A percentile compares a stretch with the other conserved stretches of the same genome.
These are phyloP conservation scores for Porphyridium purpureum DNA, from an alignment of 23 red algal species.

Conservation along the genomic window DNA sequence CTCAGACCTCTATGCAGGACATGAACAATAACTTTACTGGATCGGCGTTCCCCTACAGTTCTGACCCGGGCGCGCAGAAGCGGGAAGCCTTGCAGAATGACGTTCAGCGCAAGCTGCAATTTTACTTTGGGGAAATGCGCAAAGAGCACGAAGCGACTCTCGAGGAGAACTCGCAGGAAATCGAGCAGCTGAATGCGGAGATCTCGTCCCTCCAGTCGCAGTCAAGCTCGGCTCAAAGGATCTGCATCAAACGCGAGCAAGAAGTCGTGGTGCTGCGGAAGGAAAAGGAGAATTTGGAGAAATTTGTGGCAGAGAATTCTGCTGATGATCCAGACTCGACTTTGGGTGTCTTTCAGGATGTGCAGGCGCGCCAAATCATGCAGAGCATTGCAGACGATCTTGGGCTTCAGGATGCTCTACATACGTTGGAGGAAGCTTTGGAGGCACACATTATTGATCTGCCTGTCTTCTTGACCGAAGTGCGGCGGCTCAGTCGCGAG, in stretches of 20 bases:
- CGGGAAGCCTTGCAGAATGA: constrained; percentile 1
- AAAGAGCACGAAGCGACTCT: too few relatives aligned
- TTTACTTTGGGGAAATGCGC: too few relatives aligned
- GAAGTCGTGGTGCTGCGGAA: too few relatives aligned
- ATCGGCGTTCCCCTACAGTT: too few relatives aligned
- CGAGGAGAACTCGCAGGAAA: neutral
- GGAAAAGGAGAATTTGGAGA: neutral
- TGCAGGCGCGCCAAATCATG: constrained; percentile 1
- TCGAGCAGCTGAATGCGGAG: neutral
- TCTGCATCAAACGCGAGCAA: too few relatives aligned
- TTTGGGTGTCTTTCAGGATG: constrained; percentile 3
- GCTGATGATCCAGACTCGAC: constrained; percentile 1
- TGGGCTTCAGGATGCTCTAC: constrained; percentile 5
- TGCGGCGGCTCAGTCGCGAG: neutral
- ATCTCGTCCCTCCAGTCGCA: neutral
- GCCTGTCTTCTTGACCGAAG: neutral
- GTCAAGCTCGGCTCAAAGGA: too few relatives aligned
- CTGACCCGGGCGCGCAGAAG: too few relatives aligned
- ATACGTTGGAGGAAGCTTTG: constrained; percentile 5
- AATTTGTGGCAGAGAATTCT: neutral
- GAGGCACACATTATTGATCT: neutral
- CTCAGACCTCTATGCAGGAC: too few relatives aligned
- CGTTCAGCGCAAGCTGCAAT: too few relatives aligned
- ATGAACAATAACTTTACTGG: too few relatives aligned
- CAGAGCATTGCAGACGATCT: constrained; percentile 3